Evolutionary conservation across 106 monocot species (phyloP).

Genomic region (Acanthochlamys bracteata): DNA sequence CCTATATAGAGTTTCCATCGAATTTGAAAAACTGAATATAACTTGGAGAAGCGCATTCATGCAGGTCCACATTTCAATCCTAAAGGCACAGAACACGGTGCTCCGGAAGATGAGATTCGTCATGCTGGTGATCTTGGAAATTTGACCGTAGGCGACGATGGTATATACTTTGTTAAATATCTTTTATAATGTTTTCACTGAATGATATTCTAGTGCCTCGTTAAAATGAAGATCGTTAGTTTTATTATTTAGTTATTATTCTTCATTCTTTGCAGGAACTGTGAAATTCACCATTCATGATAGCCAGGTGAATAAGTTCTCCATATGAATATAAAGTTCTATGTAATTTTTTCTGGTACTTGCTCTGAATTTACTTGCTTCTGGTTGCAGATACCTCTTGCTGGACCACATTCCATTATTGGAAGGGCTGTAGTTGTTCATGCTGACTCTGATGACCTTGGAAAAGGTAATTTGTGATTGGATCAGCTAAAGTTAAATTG

Average conservation of each 20-base stretch:
- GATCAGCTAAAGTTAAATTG: too few relatives aligned
- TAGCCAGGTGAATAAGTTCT: conserved; percentile 18
- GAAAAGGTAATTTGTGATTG: conserved; percentile 39
- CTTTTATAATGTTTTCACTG: background rate
- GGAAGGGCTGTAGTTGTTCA: conserved; percentile 79
- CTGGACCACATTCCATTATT: conserved; percentile 58
- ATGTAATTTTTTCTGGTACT: background rate
- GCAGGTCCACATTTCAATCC: conserved; percentile 89
- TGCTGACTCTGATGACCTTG: conserved; percentile 82
- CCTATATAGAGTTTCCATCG: background rate
- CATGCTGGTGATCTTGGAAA: conserved; percentile 95
- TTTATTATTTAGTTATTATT: background rate
- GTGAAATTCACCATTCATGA: conserved; percentile 22
- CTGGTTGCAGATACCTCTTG: conserved; percentile 45
- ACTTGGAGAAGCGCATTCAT: background rate
- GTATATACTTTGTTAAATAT: conserved; percentile 21
- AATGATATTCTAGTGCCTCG: background rate
- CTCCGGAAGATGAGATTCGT: conserved; percentile 63
- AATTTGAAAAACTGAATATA: background rate
- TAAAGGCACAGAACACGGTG: conserved; percentile 65
- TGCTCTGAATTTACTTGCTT: background rate
- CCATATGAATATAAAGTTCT: background rate
- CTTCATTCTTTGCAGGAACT: conserved; percentile 25
- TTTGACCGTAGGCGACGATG: conserved; percentile 55
- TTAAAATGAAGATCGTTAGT: background rate